These are phyloP conservation scores for Penicillium sp. DNA, from an alignment of 2,329 filamentous ascomycete species.

Conservation along the genomic window DNA sequence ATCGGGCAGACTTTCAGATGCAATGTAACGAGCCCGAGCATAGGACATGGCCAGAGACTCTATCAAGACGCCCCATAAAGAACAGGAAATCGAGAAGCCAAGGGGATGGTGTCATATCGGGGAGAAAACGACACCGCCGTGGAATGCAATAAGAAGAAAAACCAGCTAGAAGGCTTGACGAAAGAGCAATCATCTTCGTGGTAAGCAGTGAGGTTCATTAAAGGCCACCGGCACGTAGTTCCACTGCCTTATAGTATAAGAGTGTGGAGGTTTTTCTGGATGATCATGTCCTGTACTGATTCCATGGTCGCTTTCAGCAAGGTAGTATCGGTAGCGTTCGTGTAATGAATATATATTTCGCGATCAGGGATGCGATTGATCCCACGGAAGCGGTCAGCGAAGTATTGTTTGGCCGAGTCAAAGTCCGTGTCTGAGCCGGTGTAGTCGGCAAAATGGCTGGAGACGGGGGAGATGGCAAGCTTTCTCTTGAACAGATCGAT, in stretches of 20 bases:
- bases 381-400: slow-evolving; percentile 72
- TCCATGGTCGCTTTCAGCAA: slow-evolving; percentile 80
- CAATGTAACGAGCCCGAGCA: slow-evolving; percentile 19
- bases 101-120: slow-evolving; percentile 8
- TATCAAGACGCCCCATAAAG: slow-evolving; percentile 20
- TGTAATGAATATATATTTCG: slow-evolving; percentile 56
- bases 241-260: slow-evolving; percentile 55
- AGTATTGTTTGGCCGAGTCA: slow-evolving; percentile 71
- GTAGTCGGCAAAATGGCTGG: slow-evolving; percentile 72
- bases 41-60: slow-evolving; percentile 16
- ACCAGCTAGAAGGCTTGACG: slow-evolving; percentile 18
- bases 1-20: slow-evolving; percentile 20
- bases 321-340: slow-evolving; percentile 61
- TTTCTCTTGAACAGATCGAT: slow-evolving; percentile 81
- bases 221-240: slow-evolving; percentile 12
- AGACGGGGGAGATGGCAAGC: slow-evolving; percentile 63
- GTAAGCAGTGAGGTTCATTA: slow-evolving; percentile 18
- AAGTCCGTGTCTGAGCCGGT: slow-evolving; percentile 64
- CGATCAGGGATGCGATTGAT: slow-evolving; percentile 60
- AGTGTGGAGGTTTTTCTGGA: slow-evolving; percentile 74
- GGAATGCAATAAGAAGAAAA: slow-evolving; percentile 21
- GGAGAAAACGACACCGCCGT: slow-evolving; percentile 19
- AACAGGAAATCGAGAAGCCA: slow-evolving; percentile 8
- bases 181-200: slow-evolving; percentile 18
- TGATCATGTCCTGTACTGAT: slow-evolving; percentile 81